A percentile compares a stretch with the other conserved stretches of the same genome.
These are phyloP conservation scores for Candida lessepsii DNA, from an alignment of 805 yeast species.

Conservation along the genomic window DNA sequence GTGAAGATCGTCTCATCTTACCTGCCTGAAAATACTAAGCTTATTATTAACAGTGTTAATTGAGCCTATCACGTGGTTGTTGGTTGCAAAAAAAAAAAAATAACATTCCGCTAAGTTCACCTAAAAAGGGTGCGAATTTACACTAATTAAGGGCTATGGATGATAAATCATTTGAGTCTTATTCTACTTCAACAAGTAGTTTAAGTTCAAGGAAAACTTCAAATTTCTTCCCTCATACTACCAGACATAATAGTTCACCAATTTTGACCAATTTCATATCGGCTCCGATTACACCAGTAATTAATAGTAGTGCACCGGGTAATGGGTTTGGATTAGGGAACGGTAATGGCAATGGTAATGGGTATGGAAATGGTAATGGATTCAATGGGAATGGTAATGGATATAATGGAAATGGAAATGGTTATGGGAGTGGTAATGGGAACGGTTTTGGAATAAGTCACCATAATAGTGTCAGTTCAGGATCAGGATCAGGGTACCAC, in stretches of 20 bases:
- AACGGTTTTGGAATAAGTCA: constrained; percentile 1
- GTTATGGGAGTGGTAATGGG: background rate
- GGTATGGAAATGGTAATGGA: background rate
- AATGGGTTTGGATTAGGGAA: constrained; percentile 2
- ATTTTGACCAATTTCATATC: constrained; percentile 9
- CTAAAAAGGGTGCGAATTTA: constrained; percentile 7
- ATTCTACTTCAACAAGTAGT: constrained; percentile 11
- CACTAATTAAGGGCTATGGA: constrained; percentile 11
- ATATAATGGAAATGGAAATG: background rate
- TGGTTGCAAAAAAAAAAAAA: no score
- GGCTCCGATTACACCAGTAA: constrained; percentile 17
- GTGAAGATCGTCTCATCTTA: no score
- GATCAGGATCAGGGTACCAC: background rate
- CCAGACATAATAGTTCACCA: constrained; percentile 9
- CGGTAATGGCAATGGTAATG: background rate
- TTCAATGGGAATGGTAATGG: background rate
- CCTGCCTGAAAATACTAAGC: no score
- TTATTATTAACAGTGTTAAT: no score
- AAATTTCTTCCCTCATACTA: constrained; percentile 14
- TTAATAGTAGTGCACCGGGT: constrained; percentile 8
- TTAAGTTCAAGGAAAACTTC: constrained; percentile 15
- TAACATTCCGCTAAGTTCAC: no score
- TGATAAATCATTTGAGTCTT: constrained; percentile 13
- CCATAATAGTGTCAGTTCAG: background rate
- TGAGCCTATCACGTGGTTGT: background rate